Conservation (phyloP, 2,329 filamentous ascomycete species). For the Cercospora sesami region DNA sequence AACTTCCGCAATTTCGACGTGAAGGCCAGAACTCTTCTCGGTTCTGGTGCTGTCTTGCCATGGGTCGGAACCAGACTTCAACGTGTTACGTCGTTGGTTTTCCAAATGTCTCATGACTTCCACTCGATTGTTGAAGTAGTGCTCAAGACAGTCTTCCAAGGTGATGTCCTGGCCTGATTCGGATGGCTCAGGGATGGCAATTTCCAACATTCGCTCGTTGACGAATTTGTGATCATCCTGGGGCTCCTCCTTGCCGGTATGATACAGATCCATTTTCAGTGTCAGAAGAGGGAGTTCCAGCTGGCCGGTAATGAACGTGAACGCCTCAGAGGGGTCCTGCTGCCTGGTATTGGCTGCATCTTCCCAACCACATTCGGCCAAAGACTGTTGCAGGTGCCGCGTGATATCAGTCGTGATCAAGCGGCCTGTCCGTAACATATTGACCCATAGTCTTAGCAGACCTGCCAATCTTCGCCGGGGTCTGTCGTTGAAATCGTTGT, state of each 20-base stretch:
- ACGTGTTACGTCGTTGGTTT: constrained; percentile 59
- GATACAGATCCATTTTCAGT: constrained; percentile 91
- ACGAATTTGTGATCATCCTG: constrained; percentile 92
- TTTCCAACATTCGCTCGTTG: constrained; percentile 84
- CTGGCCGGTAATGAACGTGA: constrained; percentile 89
- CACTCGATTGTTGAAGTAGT: constrained; percentile 92
- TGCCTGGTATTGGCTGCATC: constrained; percentile 76
- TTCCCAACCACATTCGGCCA: constrained; percentile 84
- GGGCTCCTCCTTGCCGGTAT: constrained; percentile 79
- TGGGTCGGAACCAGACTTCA: constrained; percentile 47
- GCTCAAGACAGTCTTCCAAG: constrained; percentile 86
- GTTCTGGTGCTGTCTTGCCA: constrained; percentile 24
- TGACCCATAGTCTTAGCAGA: constrained; percentile 85
- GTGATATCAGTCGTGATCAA: constrained; percentile 85
- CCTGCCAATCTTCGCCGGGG: constrained; percentile 71
- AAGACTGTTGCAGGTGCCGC: constrained; percentile 74
- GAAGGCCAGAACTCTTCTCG: constrained; percentile 38
- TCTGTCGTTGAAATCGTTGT: constrained; percentile 73
- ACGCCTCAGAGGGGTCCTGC: constrained; percentile 94
- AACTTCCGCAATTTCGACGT: constrained; percentile 50
- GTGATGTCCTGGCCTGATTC: constrained; percentile 65
- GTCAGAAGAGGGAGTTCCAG: constrained; percentile 84
- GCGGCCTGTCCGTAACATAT: constrained; percentile 80
- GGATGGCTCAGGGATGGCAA: constrained; percentile 76
- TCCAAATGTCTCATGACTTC: constrained; percentile 76